Conservation (phyloP, 495 filamentous ascomycete species). For the Tuber calosporum region DNA sequence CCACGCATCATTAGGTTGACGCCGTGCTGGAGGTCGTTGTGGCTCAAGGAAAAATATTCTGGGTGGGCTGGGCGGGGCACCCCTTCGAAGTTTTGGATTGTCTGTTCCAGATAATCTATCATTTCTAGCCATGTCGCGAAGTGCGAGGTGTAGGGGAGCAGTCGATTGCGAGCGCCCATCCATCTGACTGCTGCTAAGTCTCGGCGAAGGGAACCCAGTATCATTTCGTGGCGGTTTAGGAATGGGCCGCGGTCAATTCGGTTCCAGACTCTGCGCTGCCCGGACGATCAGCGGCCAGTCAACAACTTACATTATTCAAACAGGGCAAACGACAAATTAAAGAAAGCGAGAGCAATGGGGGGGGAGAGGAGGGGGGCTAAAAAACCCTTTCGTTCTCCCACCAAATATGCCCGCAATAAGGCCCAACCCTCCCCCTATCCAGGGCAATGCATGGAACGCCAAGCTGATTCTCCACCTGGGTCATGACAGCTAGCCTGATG, state of each 20-base stretch:
- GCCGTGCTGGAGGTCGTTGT: constrained; percentile 12
- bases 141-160: background rate
- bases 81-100: background rate
- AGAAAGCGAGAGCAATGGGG: no score
- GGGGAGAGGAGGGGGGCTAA: no score
- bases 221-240: background rate
- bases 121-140: background rate
- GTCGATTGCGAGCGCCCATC: rapidly evolving
- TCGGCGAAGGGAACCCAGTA: background rate
- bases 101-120: background rate
- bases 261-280: background rate
- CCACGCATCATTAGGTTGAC: constrained; percentile 7
- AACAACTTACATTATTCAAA: no score
- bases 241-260: background rate
- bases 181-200: background rate
- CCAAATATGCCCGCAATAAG: background rate
- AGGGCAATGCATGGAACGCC: background rate
- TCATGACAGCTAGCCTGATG: background rate
- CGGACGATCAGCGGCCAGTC: background rate
- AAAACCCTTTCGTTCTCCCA: background rate
- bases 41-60: background rate
- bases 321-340: no score
- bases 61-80: background rate
- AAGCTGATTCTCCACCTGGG: background rate
- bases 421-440: background rate